Evolutionary conservation across 768 basidiomycete genomes (phyloP).

Genomic region (Pulveroboletus sp.): DNA sequence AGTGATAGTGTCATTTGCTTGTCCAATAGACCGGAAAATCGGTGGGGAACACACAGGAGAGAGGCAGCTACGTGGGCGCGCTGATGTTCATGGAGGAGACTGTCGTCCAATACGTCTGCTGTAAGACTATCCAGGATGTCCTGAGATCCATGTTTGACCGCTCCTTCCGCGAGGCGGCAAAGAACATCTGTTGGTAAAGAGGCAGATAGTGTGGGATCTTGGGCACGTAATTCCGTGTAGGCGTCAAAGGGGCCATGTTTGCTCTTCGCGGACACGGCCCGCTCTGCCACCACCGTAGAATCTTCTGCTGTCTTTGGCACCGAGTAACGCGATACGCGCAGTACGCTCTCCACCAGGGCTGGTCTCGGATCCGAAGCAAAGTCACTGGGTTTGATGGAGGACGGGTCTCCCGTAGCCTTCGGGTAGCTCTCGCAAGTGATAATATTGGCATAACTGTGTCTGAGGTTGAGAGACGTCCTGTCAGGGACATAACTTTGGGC

Average conservation of each 20-base stretch:
- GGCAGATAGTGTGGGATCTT: constrained; percentile 19
- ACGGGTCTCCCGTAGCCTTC: constrained; percentile 3
- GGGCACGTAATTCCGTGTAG: constrained; percentile 24
- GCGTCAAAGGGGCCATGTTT: constrained; percentile 27
- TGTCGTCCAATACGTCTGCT: constrained; percentile 37
- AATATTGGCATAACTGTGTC: constrained; percentile 11
- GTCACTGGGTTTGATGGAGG: neutral
- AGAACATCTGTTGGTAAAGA: constrained; percentile 28
- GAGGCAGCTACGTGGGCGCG: constrained; percentile 25
- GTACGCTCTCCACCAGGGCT: constrained; percentile 24
- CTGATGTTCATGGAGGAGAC: constrained; percentile 15
- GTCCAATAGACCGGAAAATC: constrained; percentile 16
- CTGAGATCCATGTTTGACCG: constrained; percentile 29
- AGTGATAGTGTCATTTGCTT: constrained; percentile 22
- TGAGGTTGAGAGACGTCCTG: constrained; percentile 8
- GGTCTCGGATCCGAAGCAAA: constrained; percentile 6
- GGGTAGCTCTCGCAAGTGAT: constrained; percentile 13
- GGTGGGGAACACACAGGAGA: constrained; percentile 25
- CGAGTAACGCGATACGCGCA: constrained; percentile 27
- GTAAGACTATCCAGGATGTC: constrained; percentile 37
- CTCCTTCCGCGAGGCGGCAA: constrained; percentile 28
- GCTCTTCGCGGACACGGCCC: constrained; percentile 10
- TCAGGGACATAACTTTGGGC: constrained; percentile 17
- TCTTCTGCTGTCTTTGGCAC: constrained; percentile 19
- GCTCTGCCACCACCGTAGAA: constrained; percentile 8